Percentiles rank a stretch among this genome's conserved stretches.
phyloP scores from a whole-genome alignment of 208 protist species.

The Crithidia bombi region DNA sequence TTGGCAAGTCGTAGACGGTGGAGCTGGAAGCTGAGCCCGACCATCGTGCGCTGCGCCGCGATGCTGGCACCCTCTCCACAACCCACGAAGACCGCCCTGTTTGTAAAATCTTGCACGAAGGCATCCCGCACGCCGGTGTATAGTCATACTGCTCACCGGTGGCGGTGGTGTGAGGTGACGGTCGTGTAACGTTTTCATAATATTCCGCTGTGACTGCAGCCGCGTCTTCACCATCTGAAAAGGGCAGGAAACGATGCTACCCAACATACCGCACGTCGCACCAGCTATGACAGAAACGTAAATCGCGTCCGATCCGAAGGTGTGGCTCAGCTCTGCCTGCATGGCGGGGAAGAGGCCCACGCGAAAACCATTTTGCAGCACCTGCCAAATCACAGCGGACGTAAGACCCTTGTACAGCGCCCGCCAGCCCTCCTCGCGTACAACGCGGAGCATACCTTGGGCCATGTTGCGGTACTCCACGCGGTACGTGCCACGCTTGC shows the following conservation, averaged over 20 bases:
- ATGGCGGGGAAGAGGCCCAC: conserved; percentile 61
- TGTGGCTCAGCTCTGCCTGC: conserved; percentile 33
- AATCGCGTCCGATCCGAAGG: conserved; percentile 20
- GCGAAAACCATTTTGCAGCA: conserved; percentile 68
- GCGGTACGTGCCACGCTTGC: conserved; percentile 45
- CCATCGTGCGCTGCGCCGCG: conserved; percentile 48
- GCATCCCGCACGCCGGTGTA: conserved; percentile 50
- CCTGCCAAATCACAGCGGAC: conserved; percentile 57
- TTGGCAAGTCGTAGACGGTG: conserved; percentile 59
- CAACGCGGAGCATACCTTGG: conserved; percentile 56
- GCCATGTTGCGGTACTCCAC: conserved; percentile 54
- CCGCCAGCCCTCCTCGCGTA: conserved; percentile 46
- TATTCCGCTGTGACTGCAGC: conserved; percentile 61
- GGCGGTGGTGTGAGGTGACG: conserved; percentile 23
- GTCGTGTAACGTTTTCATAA: conserved; percentile 27
- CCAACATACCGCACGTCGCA: conserved; percentile 50
- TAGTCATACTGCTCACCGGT: conserved; percentile 62
- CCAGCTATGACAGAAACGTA: conserved; percentile 21
- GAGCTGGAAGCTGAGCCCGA: conserved; percentile 57
- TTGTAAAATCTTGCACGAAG: conserved; percentile 42
- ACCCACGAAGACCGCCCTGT: conserved; percentile 40
- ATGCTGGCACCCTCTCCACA: conserved; percentile 57
- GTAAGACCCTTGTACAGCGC: conserved; percentile 64
- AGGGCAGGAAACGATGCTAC: conserved; percentile 53
- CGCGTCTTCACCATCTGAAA: conserved; percentile 79